Percentiles rank a stretch among this genome's conserved stretches.
phyloP scores from a whole-genome alignment of 768 basidiomycete species.

The Mycena rosella region DNA sequence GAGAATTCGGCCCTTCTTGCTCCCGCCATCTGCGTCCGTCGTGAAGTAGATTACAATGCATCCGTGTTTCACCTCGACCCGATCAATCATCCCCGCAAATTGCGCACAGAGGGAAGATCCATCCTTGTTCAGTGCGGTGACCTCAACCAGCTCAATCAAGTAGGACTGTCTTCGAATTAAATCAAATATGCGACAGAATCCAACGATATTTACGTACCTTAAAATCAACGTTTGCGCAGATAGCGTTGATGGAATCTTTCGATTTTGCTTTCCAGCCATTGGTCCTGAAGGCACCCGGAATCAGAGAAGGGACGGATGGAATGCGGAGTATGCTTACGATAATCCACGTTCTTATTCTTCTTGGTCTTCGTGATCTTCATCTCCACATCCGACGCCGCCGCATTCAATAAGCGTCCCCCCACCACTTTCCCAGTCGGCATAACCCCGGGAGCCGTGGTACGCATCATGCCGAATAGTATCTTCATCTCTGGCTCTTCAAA shows the following conservation, averaged over 20 bases:
- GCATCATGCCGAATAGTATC: constrained; percentile 15
- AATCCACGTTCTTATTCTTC: background rate
- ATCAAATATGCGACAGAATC: background rate
- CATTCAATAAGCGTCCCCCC: background rate
- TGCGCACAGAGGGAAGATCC: background rate
- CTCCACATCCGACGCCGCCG: constrained; percentile 15
- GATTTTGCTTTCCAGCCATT: constrained; percentile 10
- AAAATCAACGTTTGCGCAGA: constrained; percentile 17
- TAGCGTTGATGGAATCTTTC: constrained; percentile 3
- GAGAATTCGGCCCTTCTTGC: constrained; percentile 26
- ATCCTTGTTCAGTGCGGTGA: constrained; percentile 19
- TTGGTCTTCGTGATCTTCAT: background rate
- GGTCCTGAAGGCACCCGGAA: background rate
- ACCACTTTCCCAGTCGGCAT: background rate
- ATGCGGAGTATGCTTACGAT: background rate
- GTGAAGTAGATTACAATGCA: constrained; percentile 17
- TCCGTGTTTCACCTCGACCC: constrained; percentile 9
- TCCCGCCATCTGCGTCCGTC: too few relatives aligned
- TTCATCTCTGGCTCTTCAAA: constrained; percentile 23
- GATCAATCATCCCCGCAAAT: constrained; percentile 14
- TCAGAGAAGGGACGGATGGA: background rate
- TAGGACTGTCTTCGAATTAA: background rate
- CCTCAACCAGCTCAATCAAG: constrained; percentile 22
- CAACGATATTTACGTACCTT: background rate
- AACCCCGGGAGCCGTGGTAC: constrained; percentile 9